Conservation (phyloP, 257 asterid genomes). For the Jacaranda mimosifolia region DNA sequence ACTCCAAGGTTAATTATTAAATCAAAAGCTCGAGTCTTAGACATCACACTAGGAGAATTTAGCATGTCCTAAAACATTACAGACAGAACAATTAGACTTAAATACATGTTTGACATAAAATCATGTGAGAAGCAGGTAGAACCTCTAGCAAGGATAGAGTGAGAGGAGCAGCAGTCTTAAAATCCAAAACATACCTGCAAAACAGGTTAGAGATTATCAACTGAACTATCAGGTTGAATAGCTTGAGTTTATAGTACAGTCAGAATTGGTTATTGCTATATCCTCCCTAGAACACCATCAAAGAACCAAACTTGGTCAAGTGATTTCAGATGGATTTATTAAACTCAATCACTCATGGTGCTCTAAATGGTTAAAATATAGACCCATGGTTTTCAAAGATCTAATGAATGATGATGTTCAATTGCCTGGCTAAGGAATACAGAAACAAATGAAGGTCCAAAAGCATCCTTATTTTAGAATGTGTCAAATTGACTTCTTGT, state of each 20-base stretch:
- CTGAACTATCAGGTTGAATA: constrained; percentile 38
- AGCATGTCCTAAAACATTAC: constrained; percentile 83
- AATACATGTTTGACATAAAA: constrained; percentile 31
- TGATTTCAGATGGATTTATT: constrained; percentile 21
- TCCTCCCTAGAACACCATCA: constrained; percentile 11
- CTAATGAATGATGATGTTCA: background rate
- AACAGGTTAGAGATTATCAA: constrained; percentile 39
- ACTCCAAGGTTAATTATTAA: constrained; percentile 95
- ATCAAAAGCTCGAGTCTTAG: constrained; percentile 96
- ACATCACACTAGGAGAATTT: constrained; percentile 77
- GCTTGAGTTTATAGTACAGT: constrained; percentile 20
- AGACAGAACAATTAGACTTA: constrained; percentile 41
- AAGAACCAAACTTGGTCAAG: constrained; percentile 9
- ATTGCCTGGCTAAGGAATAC: constrained; percentile 16
- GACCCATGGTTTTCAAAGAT: constrained; percentile 10
- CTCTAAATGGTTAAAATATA: background rate
- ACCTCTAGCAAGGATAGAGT: constrained; percentile 96
- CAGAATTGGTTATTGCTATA: constrained; percentile 9
- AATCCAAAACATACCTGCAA: constrained; percentile 95
- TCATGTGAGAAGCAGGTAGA: constrained; percentile 42
- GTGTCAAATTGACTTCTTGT: background rate
- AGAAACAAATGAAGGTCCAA: background rate
- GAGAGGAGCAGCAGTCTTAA: constrained; percentile 94
- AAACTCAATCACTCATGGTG: constrained; percentile 21
- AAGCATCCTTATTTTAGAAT: background rate